Evolutionary conservation across 177 flowering plant species (phyloP).

Genomic region (Telopea speciosissima): DNA sequence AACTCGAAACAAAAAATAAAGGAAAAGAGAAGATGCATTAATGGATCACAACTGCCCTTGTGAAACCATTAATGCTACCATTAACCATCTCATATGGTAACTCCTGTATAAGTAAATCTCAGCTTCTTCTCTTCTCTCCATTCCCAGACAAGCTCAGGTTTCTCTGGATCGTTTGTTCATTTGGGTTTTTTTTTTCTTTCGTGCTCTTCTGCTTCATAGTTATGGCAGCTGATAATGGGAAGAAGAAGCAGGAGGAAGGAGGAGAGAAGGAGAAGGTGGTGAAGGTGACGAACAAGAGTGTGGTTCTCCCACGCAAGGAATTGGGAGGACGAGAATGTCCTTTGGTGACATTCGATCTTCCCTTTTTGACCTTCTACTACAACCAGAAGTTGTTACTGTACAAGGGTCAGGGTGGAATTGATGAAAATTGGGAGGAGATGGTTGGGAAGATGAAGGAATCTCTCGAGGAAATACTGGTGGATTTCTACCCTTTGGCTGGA

Average conservation of each 20-base stretch:
- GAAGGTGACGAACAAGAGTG: conserved; percentile 35
- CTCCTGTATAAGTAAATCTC: background rate
- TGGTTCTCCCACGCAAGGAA: conserved; percentile 46
- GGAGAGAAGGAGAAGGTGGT: background rate
- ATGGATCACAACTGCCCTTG: background rate
- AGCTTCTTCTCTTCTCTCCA: background rate
- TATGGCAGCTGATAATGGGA: conserved; percentile 31
- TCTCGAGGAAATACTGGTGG: conserved; percentile 40
- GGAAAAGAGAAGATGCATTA: background rate
- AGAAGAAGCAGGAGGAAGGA: conserved; percentile 13
- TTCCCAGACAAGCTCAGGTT: background rate
- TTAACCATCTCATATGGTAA: background rate
- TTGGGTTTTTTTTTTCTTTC: too few species aligned
- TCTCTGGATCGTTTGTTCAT: too few species aligned
- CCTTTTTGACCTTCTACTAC: conserved; percentile 80
- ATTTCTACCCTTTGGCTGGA: conserved; percentile 73
- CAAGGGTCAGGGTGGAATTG: conserved; percentile 44
- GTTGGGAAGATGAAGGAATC: conserved; percentile 32
- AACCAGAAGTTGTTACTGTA: conserved; percentile 83
- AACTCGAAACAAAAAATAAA: too few species aligned
- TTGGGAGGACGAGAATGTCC: conserved; percentile 56
- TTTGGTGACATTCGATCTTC: conserved; percentile 83
- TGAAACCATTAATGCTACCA: background rate
- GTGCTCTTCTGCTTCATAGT: background rate
- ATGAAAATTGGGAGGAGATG: conserved; percentile 54